These are phyloP conservation scores for Microsporum canis DNA, from an alignment of 2,329 filamentous ascomycete species.

Conservation along the genomic window DNA sequence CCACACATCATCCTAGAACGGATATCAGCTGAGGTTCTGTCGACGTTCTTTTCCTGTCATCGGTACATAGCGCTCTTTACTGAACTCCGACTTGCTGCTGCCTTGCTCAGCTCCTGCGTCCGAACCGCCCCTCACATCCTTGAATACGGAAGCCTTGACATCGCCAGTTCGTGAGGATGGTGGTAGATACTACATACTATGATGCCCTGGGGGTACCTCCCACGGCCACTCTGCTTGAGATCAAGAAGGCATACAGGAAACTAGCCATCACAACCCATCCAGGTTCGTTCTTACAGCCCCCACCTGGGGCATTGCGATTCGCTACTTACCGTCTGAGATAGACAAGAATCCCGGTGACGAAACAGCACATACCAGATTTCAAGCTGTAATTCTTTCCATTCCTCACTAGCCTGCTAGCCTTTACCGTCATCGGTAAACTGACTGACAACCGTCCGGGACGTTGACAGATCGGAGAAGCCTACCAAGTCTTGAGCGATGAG, in stretches of 20 bases:
- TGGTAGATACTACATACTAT: slow-evolving; percentile 80
- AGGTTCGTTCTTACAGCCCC: slow-evolving; percentile 39
- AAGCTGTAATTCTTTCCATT: slow-evolving; percentile 49
- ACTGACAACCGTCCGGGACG: not conserved
- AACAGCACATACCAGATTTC: slow-evolving; percentile 86
- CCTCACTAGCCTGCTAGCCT: not conserved
- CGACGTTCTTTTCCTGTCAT: not conserved
- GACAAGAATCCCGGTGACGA: slow-evolving; percentile 98
- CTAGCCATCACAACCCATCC: slow-evolving; percentile 89
- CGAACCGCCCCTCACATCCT: not conserved
- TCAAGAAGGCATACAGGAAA: slow-evolving; percentile 95
- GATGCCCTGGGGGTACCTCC: slow-evolving; percentile 75
- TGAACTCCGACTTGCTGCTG: not conserved
- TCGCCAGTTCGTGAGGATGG: slow-evolving; percentile 44
- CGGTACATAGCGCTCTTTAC: not conserved
- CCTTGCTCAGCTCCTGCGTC: not conserved
- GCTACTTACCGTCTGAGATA: slow-evolving; percentile 27
- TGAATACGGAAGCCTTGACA: not conserved
- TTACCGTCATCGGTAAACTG: not conserved
- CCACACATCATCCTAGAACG: not conserved
- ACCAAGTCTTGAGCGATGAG: slow-evolving; percentile 70
- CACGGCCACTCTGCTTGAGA: slow-evolving; percentile 78
- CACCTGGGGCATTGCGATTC: slow-evolving; percentile 3
- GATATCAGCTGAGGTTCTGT: not conserved
- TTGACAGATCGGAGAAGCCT: slow-evolving; percentile 54